phyloP scores from a whole-genome alignment of 2,329 filamentous ascomycete genomes.

The Mariannaea sp. region DNA sequence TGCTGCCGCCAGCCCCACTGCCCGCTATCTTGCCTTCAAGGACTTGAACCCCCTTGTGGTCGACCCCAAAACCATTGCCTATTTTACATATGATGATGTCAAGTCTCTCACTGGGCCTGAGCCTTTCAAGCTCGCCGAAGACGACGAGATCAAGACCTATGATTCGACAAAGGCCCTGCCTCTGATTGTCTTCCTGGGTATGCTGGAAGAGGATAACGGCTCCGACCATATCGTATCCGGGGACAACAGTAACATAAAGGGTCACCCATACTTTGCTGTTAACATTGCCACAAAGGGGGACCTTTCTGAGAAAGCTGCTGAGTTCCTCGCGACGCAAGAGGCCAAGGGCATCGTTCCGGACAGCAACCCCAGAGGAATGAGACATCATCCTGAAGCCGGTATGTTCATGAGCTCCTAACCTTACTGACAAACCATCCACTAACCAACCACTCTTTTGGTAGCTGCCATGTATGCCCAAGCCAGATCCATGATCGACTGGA shows the following conservation, averaged over 20 bases:
- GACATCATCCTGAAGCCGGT: conserved; percentile 66
- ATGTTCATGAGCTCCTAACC: conserved; percentile 32
- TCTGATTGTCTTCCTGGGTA: conserved; percentile 81
- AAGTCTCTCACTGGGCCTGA: conserved; percentile 70
- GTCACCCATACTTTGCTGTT: conserved; percentile 85
- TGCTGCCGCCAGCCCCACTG: conserved; percentile 67
- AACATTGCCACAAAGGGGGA: conserved; percentile 78
- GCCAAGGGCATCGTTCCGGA: conserved; percentile 67
- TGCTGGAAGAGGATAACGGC: conserved; percentile 70
- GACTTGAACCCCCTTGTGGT: conserved; percentile 74
- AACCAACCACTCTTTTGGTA: conserved; percentile 42
- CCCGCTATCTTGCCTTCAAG: conserved; percentile 79
- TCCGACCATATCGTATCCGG: conserved; percentile 33
- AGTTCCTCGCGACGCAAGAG: conserved; percentile 49
- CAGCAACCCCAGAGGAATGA: conserved; percentile 66
- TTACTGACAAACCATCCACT: conserved; percentile 18
- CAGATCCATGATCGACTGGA: conserved; percentile 91
- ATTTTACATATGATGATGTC: conserved; percentile 71
- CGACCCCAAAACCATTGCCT: conserved; percentile 64
- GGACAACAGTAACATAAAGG: conserved; percentile 71
- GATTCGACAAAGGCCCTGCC: conserved; percentile 72
- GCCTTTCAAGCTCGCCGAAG: conserved; percentile 73
- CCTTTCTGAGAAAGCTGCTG: conserved; percentile 64
- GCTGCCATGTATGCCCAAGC: conserved; percentile 91
- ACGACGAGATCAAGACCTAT: conserved; percentile 72